Conservation (phyloP, 2,329 filamentous ascomycete species). For the Bisporella sp. region DNA sequence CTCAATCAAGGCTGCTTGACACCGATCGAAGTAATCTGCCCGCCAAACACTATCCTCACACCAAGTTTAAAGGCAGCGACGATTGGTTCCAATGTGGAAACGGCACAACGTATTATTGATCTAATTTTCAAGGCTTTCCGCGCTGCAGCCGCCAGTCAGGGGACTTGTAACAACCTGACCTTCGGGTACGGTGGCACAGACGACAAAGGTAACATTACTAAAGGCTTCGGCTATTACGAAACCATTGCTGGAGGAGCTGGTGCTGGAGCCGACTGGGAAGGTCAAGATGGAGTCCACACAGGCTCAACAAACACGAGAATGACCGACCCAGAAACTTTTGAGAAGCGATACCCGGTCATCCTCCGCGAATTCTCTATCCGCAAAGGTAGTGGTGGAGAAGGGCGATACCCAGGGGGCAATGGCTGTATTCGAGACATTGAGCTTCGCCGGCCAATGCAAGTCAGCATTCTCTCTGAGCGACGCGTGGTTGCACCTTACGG, state of each 20-base stretch:
- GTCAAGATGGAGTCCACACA: slow-evolving; percentile 50
- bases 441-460: slow-evolving; percentile 66
- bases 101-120: slow-evolving; percentile 71
- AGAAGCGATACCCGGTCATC: slow-evolving; percentile 68
- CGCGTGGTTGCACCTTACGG: slow-evolving; percentile 73
- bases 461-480: slow-evolving; percentile 70
- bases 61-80: slow-evolving; percentile 71
- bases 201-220: slow-evolving; percentile 44
- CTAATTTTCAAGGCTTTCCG: slow-evolving; percentile 72
- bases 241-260: slow-evolving; percentile 72
- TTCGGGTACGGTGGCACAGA: slow-evolving; percentile 63
- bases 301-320: slow-evolving; percentile 86
- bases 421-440: slow-evolving; percentile 73
- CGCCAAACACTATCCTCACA: slow-evolving; percentile 61
- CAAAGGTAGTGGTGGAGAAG: slow-evolving; percentile 53
- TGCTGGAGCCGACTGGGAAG: slow-evolving; percentile 60
- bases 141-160: slow-evolving; percentile 70
- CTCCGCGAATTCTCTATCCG: slow-evolving; percentile 64
- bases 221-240: slow-evolving; percentile 79
- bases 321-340: slow-evolving; percentile 73
- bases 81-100: slow-evolving; percentile 74
- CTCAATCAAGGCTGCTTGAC: slow-evolving; percentile 77
- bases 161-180: slow-evolving; percentile 77
- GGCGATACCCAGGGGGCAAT: slow-evolving; percentile 63
- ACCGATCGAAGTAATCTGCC: slow-evolving; percentile 65